Evolutionary conservation across 352 stramenopile species (phyloP), one percentile per base, ranked within the genome.

Genomic region (Phytophthora brassicae): DNA sequence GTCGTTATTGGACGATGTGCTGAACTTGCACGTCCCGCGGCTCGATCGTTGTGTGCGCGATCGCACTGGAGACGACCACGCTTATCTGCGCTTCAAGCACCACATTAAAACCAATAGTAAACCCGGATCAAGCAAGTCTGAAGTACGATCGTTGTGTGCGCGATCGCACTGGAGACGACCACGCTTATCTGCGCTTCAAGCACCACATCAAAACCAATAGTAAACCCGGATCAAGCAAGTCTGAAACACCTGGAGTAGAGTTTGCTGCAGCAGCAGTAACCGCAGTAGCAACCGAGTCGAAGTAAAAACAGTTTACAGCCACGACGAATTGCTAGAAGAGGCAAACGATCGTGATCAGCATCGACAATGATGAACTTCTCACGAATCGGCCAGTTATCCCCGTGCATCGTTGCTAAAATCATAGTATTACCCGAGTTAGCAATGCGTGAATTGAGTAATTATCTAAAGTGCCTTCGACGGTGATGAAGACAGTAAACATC

Each of bases 81-180:
- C 82, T n/a, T 93, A 91, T 50, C 60, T 95, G 43, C 84, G 82
- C 20, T 95, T 92, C 58, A 93, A 95, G 67, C 82, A 94, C 47
- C 60, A 85, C 36, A 64, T 79, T 33, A 84, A 79, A 26, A 61
- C 75, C n/a, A 57, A 85, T 31, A 64, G 78, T 33, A 84, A 79
- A 26, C 64, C 75, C n/a, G 59, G 61, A 19, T 61, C 60, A 43
- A 66, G 54, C 64, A 64, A 47, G 17, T 3, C 44, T 23, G 54
- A 45, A 45, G 39, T n/a, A n/a, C 4, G 81, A 95, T 49, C 81
- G 85, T 9, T 86, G 84, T 59, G 86, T 94, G 49, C 86, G 85
- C 20, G 86, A 95, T 49, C 84, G 86, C 36, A 79, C 66, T 4
- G 82, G 84, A 13, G 82, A 94, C 42, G 84, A 95, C 59, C 80